These are phyloP conservation scores for Chaetomiaceae sp. DNA, from an alignment of 2,329 filamentous ascomycete species.

Conservation along the genomic window DNA sequence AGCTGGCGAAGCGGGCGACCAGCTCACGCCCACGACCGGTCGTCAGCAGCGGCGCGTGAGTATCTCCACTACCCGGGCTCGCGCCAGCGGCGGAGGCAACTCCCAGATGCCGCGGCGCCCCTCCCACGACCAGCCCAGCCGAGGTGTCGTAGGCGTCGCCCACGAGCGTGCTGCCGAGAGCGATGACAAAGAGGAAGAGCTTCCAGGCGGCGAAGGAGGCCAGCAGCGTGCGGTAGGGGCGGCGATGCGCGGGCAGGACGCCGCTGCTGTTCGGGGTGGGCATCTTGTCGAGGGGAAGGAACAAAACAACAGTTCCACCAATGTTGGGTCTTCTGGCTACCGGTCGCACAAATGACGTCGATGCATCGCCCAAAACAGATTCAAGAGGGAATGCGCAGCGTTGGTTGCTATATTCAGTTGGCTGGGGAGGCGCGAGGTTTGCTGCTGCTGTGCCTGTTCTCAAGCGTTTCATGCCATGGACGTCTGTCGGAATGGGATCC, in stretches of 20 bases:
- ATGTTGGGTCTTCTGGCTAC: too few species aligned
- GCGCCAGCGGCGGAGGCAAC: too few species aligned
- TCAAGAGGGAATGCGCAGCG: not conserved
- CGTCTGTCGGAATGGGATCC: not conserved
- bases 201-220: slow-evolving; percentile 61
- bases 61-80: slow-evolving; percentile 27
- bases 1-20: slow-evolving; percentile 58
- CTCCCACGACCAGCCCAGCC: slow-evolving; percentile 43
- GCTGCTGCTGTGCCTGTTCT: slow-evolving; percentile 7
- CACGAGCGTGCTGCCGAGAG: slow-evolving; percentile 41
- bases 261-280: not conserved
- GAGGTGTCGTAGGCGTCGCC: slow-evolving; percentile 75
- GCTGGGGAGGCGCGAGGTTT: not conserved
- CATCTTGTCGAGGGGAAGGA: not conserved
- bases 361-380: not conserved
- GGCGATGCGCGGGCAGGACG: not conserved
- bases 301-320: not conserved
- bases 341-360: not conserved
- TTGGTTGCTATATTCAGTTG: slow-evolving; percentile 11
- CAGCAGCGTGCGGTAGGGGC: slow-evolving; percentile 27
- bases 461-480: not conserved
- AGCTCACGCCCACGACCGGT: slow-evolving; percentile 27
- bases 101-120: slow-evolving; percentile 25
- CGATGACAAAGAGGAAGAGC: slow-evolving; percentile 55
- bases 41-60: slow-evolving; percentile 15